Percentiles rank a stretch among this genome's conserved stretches.
These are phyloP conservation scores for Cicer chorassanicum DNA, from an alignment of 306 rosid species.

Conservation along the genomic window DNA sequence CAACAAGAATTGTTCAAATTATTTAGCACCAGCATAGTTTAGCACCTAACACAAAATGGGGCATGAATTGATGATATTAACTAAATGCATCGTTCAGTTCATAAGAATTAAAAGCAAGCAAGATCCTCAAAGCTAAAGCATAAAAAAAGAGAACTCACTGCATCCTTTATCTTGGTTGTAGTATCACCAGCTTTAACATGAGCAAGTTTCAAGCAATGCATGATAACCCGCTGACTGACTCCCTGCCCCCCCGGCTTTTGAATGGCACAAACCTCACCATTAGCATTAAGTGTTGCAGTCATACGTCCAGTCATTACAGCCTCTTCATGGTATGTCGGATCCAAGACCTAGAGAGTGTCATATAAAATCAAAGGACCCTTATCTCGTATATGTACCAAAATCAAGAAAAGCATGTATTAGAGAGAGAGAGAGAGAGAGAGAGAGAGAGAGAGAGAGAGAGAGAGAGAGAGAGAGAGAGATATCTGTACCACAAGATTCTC, in stretches of 20 bases:
- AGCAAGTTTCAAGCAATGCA: constrained; percentile 87
- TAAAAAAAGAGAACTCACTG: constrained; percentile 59
- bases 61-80: constrained; percentile 19
- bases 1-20: neutral
- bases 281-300: constrained; percentile 86
- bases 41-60: constrained; percentile 32
- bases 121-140: neutral
- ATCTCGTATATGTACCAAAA: constrained; percentile 12
- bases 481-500: constrained; percentile 69
- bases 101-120: constrained; percentile 17
- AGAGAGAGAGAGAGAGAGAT: neutral
- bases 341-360: constrained; percentile 66
- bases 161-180: constrained; percentile 73
- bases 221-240: constrained; percentile 63
- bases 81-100: neutral
- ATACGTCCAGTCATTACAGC: constrained; percentile 89
- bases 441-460: neutral
- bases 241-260: constrained; percentile 94
- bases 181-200: constrained; percentile 81
- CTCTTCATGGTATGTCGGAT: constrained; percentile 90
- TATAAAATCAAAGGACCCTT: constrained; percentile 24
- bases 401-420: constrained; percentile 18
- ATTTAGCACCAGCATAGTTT: neutral
- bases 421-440: neutral
- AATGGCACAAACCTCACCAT: constrained; percentile 87